Percentiles rank a stretch among this genome's conserved stretches.
phyloP scores from a whole-genome alignment of 768 basidiomycete species.

The Leccinum variicolor region DNA sequence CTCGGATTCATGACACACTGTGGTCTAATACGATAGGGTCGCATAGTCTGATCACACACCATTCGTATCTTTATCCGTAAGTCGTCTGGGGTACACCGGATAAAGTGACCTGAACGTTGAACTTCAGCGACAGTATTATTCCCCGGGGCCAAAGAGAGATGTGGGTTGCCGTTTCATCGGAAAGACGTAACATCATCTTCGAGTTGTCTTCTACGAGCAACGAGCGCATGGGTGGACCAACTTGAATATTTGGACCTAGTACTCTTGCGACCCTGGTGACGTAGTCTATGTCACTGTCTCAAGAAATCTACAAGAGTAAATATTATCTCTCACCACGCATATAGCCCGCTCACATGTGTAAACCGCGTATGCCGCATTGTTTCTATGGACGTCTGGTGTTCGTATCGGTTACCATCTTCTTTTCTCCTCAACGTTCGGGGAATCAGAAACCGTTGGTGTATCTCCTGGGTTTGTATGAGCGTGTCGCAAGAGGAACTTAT shows the following conservation, averaged over 20 bases:
- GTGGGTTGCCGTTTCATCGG: background rate
- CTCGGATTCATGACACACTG: no score
- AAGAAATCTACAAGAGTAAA: background rate
- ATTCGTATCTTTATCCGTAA: background rate
- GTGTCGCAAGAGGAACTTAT: no score
- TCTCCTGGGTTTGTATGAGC: no score
- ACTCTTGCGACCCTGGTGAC: background rate
- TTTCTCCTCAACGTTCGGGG: no score
- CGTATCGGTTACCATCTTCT: no score
- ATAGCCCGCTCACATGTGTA: background rate
- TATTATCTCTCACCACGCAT: background rate
- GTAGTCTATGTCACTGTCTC: background rate
- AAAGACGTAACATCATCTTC: background rate
- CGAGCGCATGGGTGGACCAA: background rate
- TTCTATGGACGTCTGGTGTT: background rate
- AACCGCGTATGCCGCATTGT: background rate
- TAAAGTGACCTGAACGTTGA: background rate
- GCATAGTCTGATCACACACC: background rate
- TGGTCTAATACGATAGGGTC: background rate
- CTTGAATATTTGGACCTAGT: background rate
- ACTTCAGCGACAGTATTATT: background rate
- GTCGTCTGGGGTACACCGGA: background rate
- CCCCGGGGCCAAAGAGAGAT: background rate
- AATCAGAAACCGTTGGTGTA: no score
- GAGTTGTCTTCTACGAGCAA: background rate